Base-by-base conservation (phyloP, 2,329 filamentous ascomycete species). In the Graphilbum ipis-grandicollis region DNA sequence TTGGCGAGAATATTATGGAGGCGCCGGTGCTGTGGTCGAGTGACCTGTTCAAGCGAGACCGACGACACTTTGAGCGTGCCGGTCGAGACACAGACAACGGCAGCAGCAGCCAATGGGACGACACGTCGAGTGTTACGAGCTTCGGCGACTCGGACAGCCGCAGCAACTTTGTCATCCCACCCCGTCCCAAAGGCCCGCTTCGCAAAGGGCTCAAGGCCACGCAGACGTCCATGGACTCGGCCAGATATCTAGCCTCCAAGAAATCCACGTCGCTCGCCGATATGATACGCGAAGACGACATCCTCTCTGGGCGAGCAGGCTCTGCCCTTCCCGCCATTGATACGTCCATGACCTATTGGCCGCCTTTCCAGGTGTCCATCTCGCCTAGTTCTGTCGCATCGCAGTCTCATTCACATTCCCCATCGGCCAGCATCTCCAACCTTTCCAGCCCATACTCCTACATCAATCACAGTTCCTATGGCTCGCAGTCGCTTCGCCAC, bases 11-110 rank as follows among this genome's bases (percentile, higher is more conserved):
- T 33, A 75, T 93, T 43, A 65, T 80, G 42, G 82, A 93, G 28
- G 82, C 81, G 0, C 85, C 88, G 0, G 82, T 93, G 1, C 61
- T 96, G 2, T 94, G 85, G 85, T 85, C 85, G 0, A 94, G 85
- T 50, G 80, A 92, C 40, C 65, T 98, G 1, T 96, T 83, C 52
- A 71, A 77, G 40, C 71, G 80, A 18, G 86, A 94, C 48, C 77
- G 79, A 42, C 64, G 69, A 31, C 58, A 68, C 37, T 68, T 75
- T 38, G 71, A 73, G 35, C 52, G 54, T 35, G 52, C 51, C 10
- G 46, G 53, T 0, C 56, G 61, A 19, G 66, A 69, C 28, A 56
- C 59, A 26, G 61, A 69, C 4, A 31, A 28, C 14, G 57, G 57
- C 35, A 64, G 65, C 30, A 46, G 40, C 22, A 58, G 59, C 23